Evolutionary conservation across 768 basidiomycete species (phyloP).

Genomic region (Dacryopinax spathularia): DNA sequence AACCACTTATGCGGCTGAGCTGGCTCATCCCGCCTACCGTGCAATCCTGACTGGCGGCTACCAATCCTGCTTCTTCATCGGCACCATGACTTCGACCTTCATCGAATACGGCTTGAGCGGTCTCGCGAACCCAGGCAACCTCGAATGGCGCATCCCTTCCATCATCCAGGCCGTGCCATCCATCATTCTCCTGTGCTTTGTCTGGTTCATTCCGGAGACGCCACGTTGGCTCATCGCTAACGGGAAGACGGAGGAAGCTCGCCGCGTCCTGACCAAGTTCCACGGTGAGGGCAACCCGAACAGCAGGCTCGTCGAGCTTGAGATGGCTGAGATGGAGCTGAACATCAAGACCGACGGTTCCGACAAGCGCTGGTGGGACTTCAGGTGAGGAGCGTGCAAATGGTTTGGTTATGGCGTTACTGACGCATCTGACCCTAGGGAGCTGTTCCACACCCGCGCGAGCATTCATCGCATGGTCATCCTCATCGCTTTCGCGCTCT

Average conservation of each 20-base stretch:
- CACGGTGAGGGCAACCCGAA: constrained; percentile 12
- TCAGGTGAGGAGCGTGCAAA: constrained; percentile 6
- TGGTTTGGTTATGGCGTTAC: constrained; percentile 11
- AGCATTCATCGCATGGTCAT: constrained; percentile 14
- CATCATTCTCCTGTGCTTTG: constrained; percentile 45
- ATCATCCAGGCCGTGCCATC: constrained; percentile 57
- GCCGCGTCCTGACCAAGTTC: constrained; percentile 12
- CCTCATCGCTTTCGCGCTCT: constrained; percentile 16
- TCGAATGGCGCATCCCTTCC: constrained; percentile 77
- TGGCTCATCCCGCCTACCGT: constrained; percentile 13
- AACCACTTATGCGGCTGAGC: constrained; percentile 5
- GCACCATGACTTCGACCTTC: constrained; percentile 36
- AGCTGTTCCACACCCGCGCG: constrained; percentile 13
- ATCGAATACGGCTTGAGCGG: constrained; percentile 40
- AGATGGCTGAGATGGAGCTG: constrained; percentile 20
- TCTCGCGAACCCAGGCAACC: constrained; percentile 47
- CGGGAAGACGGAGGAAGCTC: constrained; percentile 13
- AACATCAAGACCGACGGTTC: constrained; percentile 14
- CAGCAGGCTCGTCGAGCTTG: constrained; percentile 16
- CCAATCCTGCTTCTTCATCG: constrained; percentile 14
- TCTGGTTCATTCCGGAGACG: constrained; percentile 65
- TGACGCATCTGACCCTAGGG: background rate
- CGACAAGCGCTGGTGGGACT: constrained; percentile 21
- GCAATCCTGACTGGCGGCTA: constrained; percentile 14
- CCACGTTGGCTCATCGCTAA: constrained; percentile 45